Evolutionary conservation across 1,284 basidiomycete species (phyloP).

Genomic region (Tetrapyrgos nigripes): DNA sequence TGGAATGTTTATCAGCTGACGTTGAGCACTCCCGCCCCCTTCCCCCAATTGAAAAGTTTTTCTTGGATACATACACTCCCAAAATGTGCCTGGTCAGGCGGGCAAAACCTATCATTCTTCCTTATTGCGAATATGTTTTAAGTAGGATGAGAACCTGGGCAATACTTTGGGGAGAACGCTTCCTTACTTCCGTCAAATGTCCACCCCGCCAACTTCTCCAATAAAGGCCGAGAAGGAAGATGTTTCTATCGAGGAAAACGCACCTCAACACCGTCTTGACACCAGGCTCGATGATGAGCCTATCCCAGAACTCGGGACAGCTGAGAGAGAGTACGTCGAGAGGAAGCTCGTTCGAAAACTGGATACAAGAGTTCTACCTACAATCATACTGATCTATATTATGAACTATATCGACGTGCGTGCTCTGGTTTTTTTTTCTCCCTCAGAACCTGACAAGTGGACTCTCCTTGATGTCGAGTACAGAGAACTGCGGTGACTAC

Average conservation of each 20-base stretch:
- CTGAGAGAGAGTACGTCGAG: constrained; percentile 37
- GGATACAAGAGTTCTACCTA: constrained; percentile 64
- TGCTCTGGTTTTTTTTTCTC: constrained; percentile 13
- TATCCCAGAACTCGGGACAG: constrained; percentile 18
- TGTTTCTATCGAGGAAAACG: constrained; percentile 7
- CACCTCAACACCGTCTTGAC: background rate
- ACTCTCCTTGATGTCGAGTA: background rate
- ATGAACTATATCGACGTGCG: constrained; percentile 76
- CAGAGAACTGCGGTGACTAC: constrained; percentile 68
- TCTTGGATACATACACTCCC: no score
- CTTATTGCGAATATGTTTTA: no score
- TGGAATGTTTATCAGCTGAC: no score
- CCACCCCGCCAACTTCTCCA: background rate
- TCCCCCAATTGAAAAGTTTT: no score
- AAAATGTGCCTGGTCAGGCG: no score
- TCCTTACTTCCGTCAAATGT: background rate
- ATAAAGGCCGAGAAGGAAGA: constrained; percentile 6
- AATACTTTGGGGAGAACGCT: background rate
- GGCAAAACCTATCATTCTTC: no score
- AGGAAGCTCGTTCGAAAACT: constrained; percentile 57
- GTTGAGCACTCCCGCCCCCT: no score
- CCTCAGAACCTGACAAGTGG: background rate
- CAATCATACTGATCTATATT: constrained; percentile 65
- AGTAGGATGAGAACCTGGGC: no score
- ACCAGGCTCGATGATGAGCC: constrained; percentile 5